phyloP scores from a whole-genome alignment of 2,329 filamentous ascomycete genomes.

The Aspergillus neoniger region DNA sequence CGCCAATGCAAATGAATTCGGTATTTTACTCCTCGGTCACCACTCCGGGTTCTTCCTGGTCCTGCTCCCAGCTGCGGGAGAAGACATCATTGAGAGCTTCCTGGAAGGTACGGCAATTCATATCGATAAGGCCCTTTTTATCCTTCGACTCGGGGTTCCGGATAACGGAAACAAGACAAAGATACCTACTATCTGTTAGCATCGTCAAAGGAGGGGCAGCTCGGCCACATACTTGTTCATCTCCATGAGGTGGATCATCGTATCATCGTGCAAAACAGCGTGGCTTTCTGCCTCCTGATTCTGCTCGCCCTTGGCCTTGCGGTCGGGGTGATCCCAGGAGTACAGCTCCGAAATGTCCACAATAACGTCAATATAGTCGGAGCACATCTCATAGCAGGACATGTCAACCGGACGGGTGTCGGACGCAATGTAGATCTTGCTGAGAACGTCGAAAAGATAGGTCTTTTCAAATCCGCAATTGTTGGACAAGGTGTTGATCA shows the following conservation, averaged over 20 bases:
- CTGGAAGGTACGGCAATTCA: conserved; percentile 66
- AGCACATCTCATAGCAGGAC: conserved; percentile 96
- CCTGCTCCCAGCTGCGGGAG: conserved; percentile 51
- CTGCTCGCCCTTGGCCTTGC: conserved; percentile 46
- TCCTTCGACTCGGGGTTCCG: conserved; percentile 65
- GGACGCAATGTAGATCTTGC: conserved; percentile 98
- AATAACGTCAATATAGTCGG: conserved; percentile 97
- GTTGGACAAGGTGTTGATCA: conserved; percentile 90
- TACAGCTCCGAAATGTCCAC: conserved; percentile 97
- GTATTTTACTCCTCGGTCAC: background rate
- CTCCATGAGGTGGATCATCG: conserved; percentile 65
- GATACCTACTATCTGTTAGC: conserved; percentile 51
- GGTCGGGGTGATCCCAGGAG: conserved; percentile 64
- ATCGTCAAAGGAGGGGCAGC: background rate
- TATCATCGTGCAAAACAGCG: conserved; percentile 63
- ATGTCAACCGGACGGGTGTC: conserved; percentile 92
- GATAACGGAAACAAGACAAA: conserved; percentile 66
- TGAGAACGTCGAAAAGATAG: conserved; percentile 95
- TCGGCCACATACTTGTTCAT: conserved; percentile 61
- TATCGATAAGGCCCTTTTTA: conserved; percentile 66
- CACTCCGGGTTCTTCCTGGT: conserved; percentile 27
- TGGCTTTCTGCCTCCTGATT: conserved; percentile 62
- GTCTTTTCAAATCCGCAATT: conserved; percentile 97
- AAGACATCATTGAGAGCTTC: conserved; percentile 65
- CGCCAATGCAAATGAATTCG: background rate